Evolutionary conservation across 306 rosid genomes (phyloP).

Genomic region (Trichosanthes cucumerina): DNA sequence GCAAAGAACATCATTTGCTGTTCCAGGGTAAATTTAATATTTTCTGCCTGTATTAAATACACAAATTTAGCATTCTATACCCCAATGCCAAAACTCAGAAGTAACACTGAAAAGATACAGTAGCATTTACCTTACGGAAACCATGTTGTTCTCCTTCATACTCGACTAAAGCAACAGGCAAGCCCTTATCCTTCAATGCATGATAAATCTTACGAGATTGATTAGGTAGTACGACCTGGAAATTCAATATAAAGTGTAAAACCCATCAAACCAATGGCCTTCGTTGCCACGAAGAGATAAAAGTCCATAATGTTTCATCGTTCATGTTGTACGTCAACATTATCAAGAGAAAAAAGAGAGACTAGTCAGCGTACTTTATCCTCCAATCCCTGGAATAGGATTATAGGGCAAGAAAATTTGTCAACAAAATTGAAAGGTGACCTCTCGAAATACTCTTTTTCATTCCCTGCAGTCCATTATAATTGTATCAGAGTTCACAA

Average conservation of each 20-base stretch:
- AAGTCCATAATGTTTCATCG: neutral
- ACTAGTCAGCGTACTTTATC: conserved; percentile 49
- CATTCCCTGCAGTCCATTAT: conserved; percentile 48
- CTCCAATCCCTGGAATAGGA: conserved; percentile 85
- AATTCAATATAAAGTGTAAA: neutral
- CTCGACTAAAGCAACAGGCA: conserved; percentile 88
- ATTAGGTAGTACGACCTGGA: conserved; percentile 75
- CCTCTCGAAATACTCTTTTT: conserved; percentile 49
- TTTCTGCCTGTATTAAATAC: conserved; percentile 61
- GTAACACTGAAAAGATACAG: neutral
- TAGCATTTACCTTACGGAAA: conserved; percentile 62
- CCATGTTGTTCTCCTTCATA: conserved; percentile 98
- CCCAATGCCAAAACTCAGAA: neutral
- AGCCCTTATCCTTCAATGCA: conserved; percentile 74
- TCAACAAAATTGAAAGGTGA: conserved; percentile 75
- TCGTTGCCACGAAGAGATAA: neutral
- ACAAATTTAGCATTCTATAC: neutral
- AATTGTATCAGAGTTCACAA: neutral
- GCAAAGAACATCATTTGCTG: conserved; percentile 99
- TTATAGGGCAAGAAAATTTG: conserved; percentile 78
- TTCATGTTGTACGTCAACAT: neutral
- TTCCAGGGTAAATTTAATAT: conserved; percentile 82
- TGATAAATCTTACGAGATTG: conserved; percentile 72
- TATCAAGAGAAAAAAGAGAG: neutral
- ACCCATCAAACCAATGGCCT: neutral